Percentiles rank a stretch among this genome's conserved stretches.
These are phyloP conservation scores for Cyclanthera cordifolia DNA, from an alignment of 306 rosid species.

Conservation along the genomic window DNA sequence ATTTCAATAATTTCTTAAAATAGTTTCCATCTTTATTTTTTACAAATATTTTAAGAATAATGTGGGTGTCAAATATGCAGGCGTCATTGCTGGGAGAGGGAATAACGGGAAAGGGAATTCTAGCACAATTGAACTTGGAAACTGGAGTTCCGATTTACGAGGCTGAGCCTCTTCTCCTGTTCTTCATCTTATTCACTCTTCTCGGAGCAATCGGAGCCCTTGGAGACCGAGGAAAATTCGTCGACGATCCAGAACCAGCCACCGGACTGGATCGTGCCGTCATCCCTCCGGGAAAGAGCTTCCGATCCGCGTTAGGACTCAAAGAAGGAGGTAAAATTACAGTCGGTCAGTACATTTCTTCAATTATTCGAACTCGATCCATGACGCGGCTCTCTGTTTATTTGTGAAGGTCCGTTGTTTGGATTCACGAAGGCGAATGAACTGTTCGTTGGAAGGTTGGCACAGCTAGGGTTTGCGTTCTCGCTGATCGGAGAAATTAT, in stretches of 20 bases:
- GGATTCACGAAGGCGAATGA: slow-evolving; percentile 94
- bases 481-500: slow-evolving; percentile 86
- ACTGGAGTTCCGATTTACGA: slow-evolving; percentile 91
- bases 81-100: slow-evolving; percentile 88
- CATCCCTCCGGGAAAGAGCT: slow-evolving; percentile 60
- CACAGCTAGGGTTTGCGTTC: slow-evolving; percentile 88
- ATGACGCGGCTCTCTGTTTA: not conserved
- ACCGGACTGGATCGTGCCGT: slow-evolving; percentile 53
- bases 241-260: slow-evolving; percentile 42
- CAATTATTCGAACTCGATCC: too few relatives aligned
- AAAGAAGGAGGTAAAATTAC: slow-evolving; percentile 71
- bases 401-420: slow-evolving; percentile 59
- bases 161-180: slow-evolving; percentile 92
- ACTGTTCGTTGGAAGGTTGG: slow-evolving; percentile 94
- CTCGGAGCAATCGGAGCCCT: slow-evolving; percentile 98
- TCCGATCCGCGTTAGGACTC: slow-evolving; percentile 69
- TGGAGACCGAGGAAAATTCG: slow-evolving; percentile 85
- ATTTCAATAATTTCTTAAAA: too few relatives aligned
- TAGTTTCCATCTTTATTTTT: too few relatives aligned
- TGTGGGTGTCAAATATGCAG: slow-evolving; percentile 21
- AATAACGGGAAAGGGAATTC: slow-evolving; percentile 88
- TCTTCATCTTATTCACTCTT: slow-evolving; percentile 85
- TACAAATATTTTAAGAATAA: too few relatives aligned
- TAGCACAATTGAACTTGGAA: slow-evolving; percentile 73
- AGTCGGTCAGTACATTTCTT: too few relatives aligned